These are phyloP conservation scores for Entonaema liquescens DNA, from an alignment of 495 filamentous ascomycete genomes.

Conservation along the genomic window DNA sequence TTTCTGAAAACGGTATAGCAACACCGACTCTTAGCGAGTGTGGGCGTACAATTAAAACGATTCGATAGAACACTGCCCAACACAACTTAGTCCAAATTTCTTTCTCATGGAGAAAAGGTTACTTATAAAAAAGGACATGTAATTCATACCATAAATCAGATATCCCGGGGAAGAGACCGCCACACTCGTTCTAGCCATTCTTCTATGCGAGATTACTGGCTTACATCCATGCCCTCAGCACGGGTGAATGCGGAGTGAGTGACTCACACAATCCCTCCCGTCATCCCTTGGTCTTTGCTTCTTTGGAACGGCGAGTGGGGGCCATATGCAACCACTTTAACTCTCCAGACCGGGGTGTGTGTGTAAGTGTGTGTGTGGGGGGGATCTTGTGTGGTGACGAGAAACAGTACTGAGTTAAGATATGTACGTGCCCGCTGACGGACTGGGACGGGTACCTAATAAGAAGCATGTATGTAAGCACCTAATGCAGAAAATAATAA, in stretches of 20 bases:
- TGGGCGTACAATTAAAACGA: background rate
- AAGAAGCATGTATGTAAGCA: background rate
- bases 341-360: conserved; percentile 6
- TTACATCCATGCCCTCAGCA: conserved; percentile 9
- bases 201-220: conserved; percentile 31
- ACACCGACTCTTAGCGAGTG: background rate
- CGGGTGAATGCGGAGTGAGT: conserved; percentile 12
- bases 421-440: background rate
- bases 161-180: background rate
- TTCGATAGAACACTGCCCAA: background rate
- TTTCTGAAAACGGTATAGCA: background rate
- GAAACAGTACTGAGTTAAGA: no score
- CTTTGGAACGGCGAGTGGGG: conserved; percentile 11
- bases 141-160: background rate
- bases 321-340: conserved; percentile 39
- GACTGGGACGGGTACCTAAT: background rate
- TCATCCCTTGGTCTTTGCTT: conserved; percentile 2
- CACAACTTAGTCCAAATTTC: background rate
- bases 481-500: background rate
- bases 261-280: conserved; percentile 33
- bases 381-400: background rate
- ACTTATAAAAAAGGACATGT: no score
- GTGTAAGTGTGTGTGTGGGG: background rate
- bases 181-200: background rate
- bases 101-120: no score